Base-by-base conservation (phyloP, 2,329 filamentous ascomycete genomes). In the Penicillium sp. region DNA sequence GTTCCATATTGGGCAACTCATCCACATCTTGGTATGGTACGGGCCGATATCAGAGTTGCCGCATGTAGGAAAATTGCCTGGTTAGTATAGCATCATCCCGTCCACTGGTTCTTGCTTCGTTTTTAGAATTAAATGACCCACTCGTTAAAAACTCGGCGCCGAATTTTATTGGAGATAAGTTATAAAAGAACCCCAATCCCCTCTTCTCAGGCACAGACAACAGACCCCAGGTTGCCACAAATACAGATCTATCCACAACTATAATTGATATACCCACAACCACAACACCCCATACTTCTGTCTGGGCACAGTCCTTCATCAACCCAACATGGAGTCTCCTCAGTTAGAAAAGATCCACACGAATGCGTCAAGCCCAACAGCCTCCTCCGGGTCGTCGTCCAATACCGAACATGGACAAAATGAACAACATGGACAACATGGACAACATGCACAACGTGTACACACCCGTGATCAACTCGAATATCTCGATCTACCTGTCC, bases 401-500 rank as follows among this genome's bases (percentile, higher is more conserved):
- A 16, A 39, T 13, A 5, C 7, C 16, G 41, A 43, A 30, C 10
- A 23, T 14, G 35, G n/a, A 6, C 51, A 42, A 23, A 5, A 23
- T 23, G 23, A 5, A 23, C 23, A 23, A 23, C 23, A 23, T 23
- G 23, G 3, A 23, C 23, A 23, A 23, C 23, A n/a, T 23, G 23
- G 23, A 23, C 23, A 23, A 23, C 23, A 23, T 23, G 23, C 5
- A 23, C 23, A 23, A 23, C 23, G 23, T 23, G 23, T 23, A 23
- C 23, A 23, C 5, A 23, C 23, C 2, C 50, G 54, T 14, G 63
- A 49, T 2, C 55, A 57, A n/a, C 34, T 60, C 8, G 78, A 81
- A 50, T 73, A 80, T 13, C 67, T 79, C 59, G 79, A 88, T 63
- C 79, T 90, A 0, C 87, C 87, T 2, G 84, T 84, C 64, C 83